Evolutionary conservation across 139 green algal genomes (phyloP).

Genomic region (Chlamydomonas sphaeroides): DNA sequence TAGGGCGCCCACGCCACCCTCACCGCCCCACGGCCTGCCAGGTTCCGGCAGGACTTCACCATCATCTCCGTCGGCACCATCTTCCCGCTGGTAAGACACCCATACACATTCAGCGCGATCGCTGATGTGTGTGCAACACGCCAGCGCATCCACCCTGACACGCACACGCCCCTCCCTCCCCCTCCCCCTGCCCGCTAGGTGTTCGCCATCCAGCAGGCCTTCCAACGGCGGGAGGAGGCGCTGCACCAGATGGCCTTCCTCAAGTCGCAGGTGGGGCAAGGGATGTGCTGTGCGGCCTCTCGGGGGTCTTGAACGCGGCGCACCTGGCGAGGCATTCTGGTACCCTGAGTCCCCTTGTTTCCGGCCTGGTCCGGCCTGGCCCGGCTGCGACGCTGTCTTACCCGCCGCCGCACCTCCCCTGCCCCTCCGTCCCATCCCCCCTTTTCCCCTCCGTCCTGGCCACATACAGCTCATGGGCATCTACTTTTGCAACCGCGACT

Average conservation of each 20-base stretch:
- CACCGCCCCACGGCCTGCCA: neutral
- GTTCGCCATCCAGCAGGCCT: slow-evolving; percentile 1
- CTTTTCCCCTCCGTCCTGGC: neutral
- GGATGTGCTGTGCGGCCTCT: no score
- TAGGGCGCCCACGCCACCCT: neutral
- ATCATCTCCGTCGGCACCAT: neutral
- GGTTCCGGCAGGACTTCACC: neutral
- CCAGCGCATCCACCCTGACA: neutral
- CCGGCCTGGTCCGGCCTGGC: no score
- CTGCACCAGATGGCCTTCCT: neutral
- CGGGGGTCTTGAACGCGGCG: no score
- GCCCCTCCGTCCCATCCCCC: no score
- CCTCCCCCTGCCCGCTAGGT: neutral
- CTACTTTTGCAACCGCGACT: slow-evolving; percentile 34
- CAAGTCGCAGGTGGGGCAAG: neutral
- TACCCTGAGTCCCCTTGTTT: no score
- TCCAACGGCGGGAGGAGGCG: neutral
- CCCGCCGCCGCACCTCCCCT: no score
- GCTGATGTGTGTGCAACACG: neutral
- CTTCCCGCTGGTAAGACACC: neutral
- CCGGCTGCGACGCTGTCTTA: no score
- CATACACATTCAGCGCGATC: no score
- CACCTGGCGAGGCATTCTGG: no score
- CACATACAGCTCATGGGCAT: slow-evolving; percentile 9
- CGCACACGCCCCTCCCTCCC: no score